Conservation (phyloP, 306 rosid species). For the Corylus heterophylla region DNA sequence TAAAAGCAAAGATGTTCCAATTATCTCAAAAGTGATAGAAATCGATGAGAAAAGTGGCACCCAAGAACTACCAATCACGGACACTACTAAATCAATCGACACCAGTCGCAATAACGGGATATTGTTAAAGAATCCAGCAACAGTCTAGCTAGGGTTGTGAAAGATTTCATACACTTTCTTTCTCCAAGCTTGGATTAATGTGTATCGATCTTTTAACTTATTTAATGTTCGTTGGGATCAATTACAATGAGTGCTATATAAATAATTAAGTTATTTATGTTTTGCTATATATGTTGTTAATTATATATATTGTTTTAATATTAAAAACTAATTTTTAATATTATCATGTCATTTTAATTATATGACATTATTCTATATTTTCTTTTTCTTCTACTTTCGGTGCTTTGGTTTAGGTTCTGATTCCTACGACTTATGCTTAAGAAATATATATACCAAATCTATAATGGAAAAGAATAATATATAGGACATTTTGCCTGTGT, state of each 20-base stretch:
- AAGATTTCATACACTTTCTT: slow-evolving; percentile 1
- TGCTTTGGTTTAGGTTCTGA: too few relatives aligned
- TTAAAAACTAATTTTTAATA: too few relatives aligned
- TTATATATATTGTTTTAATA: too few relatives aligned
- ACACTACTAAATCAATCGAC: slow-evolving; percentile 27
- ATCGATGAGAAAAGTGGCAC: slow-evolving; percentile 33
- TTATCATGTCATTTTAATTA: too few relatives aligned
- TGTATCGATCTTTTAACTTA: background rate
- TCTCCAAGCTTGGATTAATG: background rate
- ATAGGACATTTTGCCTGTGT: background rate
- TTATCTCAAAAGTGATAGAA: background rate
- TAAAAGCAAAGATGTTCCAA: slow-evolving; percentile 64
- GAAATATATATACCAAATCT: too few relatives aligned
- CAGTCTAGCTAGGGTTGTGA: slow-evolving; percentile 1
- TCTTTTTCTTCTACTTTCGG: too few relatives aligned
- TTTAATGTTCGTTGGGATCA: background rate
- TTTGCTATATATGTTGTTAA: background rate
- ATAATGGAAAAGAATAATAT: too few relatives aligned
- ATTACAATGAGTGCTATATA: background rate
- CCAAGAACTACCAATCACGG: slow-evolving; percentile 61
- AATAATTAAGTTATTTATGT: background rate
- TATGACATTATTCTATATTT: too few relatives aligned
- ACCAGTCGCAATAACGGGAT: slow-evolving; percentile 6
- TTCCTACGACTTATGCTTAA: background rate
- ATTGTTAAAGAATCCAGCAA: slow-evolving; percentile 16